Base-by-base conservation (phyloP, 2,329 filamentous ascomycete genomes). In the Periconia macrospinosa region DNA sequence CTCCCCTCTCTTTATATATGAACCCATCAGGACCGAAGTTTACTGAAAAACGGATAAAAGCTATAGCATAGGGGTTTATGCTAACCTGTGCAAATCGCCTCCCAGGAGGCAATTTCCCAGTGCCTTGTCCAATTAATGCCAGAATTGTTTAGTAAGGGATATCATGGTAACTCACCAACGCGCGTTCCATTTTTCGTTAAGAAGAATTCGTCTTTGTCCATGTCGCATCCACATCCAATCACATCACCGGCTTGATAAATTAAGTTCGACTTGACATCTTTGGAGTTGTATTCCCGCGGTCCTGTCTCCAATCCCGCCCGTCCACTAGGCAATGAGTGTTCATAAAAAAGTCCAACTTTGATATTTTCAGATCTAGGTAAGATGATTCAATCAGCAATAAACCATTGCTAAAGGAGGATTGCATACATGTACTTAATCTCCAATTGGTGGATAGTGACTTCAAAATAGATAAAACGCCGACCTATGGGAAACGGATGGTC, bases 401-500 rank as follows among this genome's bases (percentile, higher is more conserved):
- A 41, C 40, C n/a, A 19, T n/a, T n/a, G n/a, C 40, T 41, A 19
- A 9, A 8, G 8, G 18, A 15, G n/a, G n/a, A n/a, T n/a, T 17
- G 7, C 17, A 11, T 6, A 23, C 19, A 42, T 27, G 23, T 3
- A 27, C 23, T 27, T 27, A 8, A 27, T 23, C 6, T 15, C 49
- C 20, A 35, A 10, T 41, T 8, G 30, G 20, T 52, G 33, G 27
- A 52, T 46, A 19, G 49, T 47, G 49, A 47, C 23, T 19, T 52
- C 49, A 30, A 47, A 52, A 35, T 52, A 52, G 41, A 43, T 17
- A 2, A 43, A 9, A 30, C 30, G 30, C 19, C 47, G 49, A 33
- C 7, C 33, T 52, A 52, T 23, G 41, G 49, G 43, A 47, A 52
- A 52, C 2, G 49, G 49, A 47, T 52, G 49, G n/a, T 52, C 33